Evolutionary conservation across 2,329 filamentous ascomycete species (phyloP).

Genomic region (Magnaporthales sp.): DNA sequence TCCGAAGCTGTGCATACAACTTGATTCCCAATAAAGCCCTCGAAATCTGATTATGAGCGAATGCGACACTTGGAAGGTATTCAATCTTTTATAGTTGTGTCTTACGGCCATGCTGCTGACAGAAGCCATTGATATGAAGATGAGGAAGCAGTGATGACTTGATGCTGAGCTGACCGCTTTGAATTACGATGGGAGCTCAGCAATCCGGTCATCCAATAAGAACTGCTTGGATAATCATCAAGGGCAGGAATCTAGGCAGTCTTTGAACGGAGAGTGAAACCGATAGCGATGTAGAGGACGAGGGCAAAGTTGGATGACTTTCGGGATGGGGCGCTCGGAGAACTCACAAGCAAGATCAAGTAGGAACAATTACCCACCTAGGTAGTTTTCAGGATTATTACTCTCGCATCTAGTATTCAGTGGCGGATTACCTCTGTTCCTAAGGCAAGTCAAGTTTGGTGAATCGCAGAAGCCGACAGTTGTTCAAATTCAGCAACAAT

Average conservation of each 20-base stretch:
- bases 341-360: no score
- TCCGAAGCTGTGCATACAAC: neutral
- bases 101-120: neutral
- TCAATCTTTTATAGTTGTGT: neutral
- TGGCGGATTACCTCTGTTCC: neutral
- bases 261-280: no score
- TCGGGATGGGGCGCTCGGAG: neutral
- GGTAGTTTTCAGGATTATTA: no score
- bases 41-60: neutral
- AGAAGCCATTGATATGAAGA: neutral
- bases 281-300: neutral
- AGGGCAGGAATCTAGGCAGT: neutral
- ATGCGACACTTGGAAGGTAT: neutral
- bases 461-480: neutral
- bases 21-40: neutral
- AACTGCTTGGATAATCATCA: neutral
- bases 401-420: neutral
- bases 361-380: no score
- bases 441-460: neutral
- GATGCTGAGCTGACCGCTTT: neutral
- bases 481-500: neutral
- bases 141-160: neutral
- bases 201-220: no score
- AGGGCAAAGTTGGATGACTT: neutral
- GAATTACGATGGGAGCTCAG: no score